Evolutionary conservation across 805 yeast genomes (phyloP).

Genomic region (Millerozyma acaciae): DNA sequence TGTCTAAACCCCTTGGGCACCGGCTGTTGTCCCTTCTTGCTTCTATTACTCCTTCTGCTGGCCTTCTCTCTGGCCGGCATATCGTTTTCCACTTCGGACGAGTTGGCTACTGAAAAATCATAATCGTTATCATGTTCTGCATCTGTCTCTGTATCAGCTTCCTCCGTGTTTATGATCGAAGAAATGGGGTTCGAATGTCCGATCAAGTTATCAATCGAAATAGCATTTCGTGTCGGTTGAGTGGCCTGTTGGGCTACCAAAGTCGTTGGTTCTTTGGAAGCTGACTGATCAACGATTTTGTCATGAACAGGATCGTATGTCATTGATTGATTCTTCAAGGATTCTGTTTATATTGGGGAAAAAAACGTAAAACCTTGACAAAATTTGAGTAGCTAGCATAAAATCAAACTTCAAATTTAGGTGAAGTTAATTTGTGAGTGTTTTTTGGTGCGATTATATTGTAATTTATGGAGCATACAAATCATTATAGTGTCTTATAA

Average conservation of each 20-base stretch:
- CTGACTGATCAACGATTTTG: conserved; percentile 19
- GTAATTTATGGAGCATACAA: too few species aligned
- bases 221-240: conserved; percentile 7
- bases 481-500: too few species aligned
- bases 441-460: too few species aligned
- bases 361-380: not conserved
- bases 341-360: not conserved
- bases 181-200: conserved; percentile 2
- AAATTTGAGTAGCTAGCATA: not conserved
- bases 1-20: conserved; percentile 45
- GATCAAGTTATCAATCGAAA: conserved; percentile 13
- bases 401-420: not conserved
- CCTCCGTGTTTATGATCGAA: conserved; percentile 4
- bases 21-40: conserved; percentile 13
- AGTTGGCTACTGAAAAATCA: conserved; percentile 3
- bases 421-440: too few species aligned
- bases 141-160: conserved; percentile 2
- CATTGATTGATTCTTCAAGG: conserved; percentile 26
- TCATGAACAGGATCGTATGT: conserved; percentile 45
- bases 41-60: conserved; percentile 12
- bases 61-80: conserved; percentile 1
- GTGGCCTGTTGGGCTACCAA: too few species aligned
- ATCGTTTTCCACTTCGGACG: conserved; percentile 1
- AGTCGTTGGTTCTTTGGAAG: not conserved
- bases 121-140: conserved; percentile 3